Conservation (phyloP, 2,329 filamentous ascomycete species). For the Epichloe sylvatica region DNA sequence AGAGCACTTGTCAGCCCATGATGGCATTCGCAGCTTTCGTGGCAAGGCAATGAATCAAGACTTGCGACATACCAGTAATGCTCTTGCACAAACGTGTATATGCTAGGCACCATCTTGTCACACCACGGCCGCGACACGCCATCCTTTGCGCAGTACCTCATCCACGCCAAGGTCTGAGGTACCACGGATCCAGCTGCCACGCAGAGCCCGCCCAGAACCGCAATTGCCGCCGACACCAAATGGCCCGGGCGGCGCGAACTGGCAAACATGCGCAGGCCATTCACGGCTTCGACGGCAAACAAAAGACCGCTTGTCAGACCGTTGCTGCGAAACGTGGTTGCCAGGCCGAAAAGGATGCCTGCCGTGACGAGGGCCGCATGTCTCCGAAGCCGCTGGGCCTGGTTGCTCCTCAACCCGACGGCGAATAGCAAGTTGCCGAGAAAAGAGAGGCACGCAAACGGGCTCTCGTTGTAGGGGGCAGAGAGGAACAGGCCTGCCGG, state of each 20-base stretch:
- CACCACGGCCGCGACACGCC: slow-evolving; percentile 57
- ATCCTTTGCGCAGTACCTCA: slow-evolving; percentile 44
- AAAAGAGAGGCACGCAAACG: slow-evolving; percentile 68
- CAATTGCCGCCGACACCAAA: slow-evolving; percentile 39
- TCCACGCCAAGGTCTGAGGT: slow-evolving; percentile 66
- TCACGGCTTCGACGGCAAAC: slow-evolving; percentile 49
- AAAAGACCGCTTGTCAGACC: slow-evolving; percentile 69
- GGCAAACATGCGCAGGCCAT: slow-evolving; percentile 17
- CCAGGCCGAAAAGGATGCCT: slow-evolving; percentile 55
- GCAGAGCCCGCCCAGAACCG: slow-evolving; percentile 51
- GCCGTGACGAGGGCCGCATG: slow-evolving; percentile 44
- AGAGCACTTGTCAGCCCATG: background rate
- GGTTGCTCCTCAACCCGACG: slow-evolving; percentile 22
- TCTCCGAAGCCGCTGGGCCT: slow-evolving; percentile 12
- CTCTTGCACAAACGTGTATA: slow-evolving; percentile 80
- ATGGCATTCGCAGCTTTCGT: background rate
- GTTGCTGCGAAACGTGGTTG: slow-evolving; percentile 69
- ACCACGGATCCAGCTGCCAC: slow-evolving; percentile 53
- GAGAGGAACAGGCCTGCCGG: slow-evolving; percentile 84
- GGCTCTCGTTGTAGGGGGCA: slow-evolving; percentile 69
- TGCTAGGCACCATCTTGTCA: slow-evolving; percentile 55
- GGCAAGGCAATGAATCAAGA: background rate
- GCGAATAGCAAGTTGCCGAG: slow-evolving; percentile 57
- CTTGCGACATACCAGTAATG: slow-evolving; percentile 66
- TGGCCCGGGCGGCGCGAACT: slow-evolving; percentile 19